phyloP scores from a whole-genome alignment of 768 basidiomycete genomes.

The Suillus cothurnatus region DNA sequence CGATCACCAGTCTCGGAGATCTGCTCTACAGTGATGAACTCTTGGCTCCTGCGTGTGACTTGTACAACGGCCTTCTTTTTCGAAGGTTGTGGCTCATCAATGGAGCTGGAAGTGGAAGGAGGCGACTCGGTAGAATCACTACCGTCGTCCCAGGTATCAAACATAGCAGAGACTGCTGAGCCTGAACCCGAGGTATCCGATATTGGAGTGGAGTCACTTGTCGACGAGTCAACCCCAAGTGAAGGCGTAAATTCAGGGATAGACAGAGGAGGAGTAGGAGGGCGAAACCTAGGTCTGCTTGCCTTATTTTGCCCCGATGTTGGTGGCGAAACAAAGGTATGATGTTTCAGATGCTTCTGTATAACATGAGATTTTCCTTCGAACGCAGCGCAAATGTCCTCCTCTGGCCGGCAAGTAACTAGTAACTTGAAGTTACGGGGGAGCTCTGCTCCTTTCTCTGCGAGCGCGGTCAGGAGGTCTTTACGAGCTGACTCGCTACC shows the following conservation, averaged over 20 bases:
- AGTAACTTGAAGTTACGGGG: slow-evolving; percentile 29
- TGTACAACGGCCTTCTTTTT: neutral
- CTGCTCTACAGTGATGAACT: neutral
- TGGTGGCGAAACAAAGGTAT: neutral
- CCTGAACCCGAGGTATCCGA: neutral
- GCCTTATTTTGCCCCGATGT: too few relatives aligned
- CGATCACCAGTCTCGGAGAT: neutral
- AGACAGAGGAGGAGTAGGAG: neutral
- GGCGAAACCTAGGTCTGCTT: neutral
- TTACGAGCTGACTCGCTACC: slow-evolving; percentile 19
- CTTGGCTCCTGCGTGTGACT: neutral
- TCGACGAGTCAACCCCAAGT: neutral
- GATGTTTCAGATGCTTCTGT: slow-evolving; percentile 2
- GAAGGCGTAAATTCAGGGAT: neutral
- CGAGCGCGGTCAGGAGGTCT: slow-evolving; percentile 24
- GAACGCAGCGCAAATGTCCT: slow-evolving; percentile 17
- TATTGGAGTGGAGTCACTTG: neutral
- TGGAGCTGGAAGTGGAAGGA: neutral
- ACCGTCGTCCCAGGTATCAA: neutral
- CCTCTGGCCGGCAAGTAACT: slow-evolving; percentile 30
- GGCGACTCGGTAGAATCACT: neutral
- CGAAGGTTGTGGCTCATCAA: neutral
- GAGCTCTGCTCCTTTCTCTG: slow-evolving; percentile 12
- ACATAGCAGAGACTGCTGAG: neutral
- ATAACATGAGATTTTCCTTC: slow-evolving; percentile 8